Conservation (phyloP, 2,329 filamentous ascomycete species). For the Venturiaceae sp. region DNA sequence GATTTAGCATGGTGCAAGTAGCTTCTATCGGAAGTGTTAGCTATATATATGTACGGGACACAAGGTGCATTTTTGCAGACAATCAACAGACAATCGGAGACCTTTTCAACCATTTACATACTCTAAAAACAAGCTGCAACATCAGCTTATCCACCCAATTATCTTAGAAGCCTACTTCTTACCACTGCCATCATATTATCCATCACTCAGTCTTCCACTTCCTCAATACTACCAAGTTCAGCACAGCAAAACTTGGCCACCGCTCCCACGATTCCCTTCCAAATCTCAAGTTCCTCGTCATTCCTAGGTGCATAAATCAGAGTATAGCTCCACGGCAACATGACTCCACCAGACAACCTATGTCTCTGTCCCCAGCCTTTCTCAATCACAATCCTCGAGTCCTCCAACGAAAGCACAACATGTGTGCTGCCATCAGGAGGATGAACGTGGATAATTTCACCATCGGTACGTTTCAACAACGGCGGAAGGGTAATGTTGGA, state of each 20-base stretch:
- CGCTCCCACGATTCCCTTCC: not conserved
- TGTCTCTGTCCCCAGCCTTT: not conserved
- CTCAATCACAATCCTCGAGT: not conserved
- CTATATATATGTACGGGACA: no score
- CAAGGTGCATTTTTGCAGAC: no score
- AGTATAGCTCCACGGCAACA: not conserved
- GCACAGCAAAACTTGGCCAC: not conserved
- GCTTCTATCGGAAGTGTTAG: no score
- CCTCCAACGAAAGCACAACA: not conserved
- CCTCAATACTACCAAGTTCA: not conserved
- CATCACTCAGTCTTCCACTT: no score
- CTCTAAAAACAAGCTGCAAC: no score
- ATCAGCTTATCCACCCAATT: no score
- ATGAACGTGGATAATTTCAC: constrained; percentile 2
- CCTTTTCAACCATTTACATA: no score
- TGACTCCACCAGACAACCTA: not conserved
- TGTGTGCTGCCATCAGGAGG: constrained; percentile 1
- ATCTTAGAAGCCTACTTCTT: no score
- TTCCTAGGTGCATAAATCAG: not conserved
- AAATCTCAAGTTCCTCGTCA: not conserved
- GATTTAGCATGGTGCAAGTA: no score
- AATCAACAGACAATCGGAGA: no score
- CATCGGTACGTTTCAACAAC: not conserved
- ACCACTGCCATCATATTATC: no score
- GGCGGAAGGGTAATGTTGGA: not conserved